Evolutionary conservation across 2,329 filamentous ascomycete genomes (phyloP).

Genomic region (Fusarium redolens): DNA sequence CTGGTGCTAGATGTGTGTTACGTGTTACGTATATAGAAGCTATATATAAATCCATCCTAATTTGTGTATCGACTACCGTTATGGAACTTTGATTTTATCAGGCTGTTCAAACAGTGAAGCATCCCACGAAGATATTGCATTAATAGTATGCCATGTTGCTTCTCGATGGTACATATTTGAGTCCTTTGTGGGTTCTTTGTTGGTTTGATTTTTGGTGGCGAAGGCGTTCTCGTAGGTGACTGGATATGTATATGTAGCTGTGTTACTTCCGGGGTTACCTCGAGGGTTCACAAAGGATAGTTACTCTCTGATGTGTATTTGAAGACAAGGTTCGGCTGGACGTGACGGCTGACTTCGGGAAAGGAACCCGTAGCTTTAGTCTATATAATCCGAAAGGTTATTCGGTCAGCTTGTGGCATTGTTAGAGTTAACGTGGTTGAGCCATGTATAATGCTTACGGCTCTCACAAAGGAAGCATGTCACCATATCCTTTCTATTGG

Average conservation of each 20-base stretch:
- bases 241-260: not conserved
- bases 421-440: not conserved
- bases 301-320: not conserved
- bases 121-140: not conserved
- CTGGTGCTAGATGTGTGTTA: not conserved
- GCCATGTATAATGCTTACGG: not conserved
- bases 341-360: not conserved
- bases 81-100: not conserved
- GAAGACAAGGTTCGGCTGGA: too few species aligned
- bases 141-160: not conserved
- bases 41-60: not conserved
- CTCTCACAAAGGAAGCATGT: not conserved
- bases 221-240: not conserved
- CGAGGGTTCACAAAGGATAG: not conserved
- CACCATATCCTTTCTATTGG: not conserved
- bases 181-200: not conserved
- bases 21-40: not conserved
- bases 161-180: not conserved
- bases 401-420: not conserved
- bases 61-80: not conserved
- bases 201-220: not conserved
- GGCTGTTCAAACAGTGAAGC: not conserved
- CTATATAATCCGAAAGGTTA: not conserved
- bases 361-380: not conserved
- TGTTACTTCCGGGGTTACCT: not conserved